Base-by-base conservation (phyloP, 2,329 filamentous ascomycete species). In the Nemania sp. region DNA sequence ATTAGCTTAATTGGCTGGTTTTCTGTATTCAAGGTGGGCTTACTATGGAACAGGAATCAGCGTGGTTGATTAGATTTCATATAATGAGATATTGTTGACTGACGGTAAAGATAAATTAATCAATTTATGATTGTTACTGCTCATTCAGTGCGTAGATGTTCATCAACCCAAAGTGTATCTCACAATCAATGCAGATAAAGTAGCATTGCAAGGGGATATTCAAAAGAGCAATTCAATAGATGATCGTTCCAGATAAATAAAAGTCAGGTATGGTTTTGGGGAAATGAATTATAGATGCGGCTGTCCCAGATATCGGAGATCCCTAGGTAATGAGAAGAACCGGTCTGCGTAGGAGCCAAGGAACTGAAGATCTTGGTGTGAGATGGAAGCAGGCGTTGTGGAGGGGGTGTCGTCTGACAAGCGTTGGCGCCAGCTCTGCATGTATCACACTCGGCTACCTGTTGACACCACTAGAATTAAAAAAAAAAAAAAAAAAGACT, bases 391-490 rank as follows among this genome's bases (percentile, higher is more conserved):
- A 42, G 52, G 39, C 49, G 39, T 51, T 34, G 34, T 48, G 50
- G 40, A 26, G 51, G 51, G 51, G 47, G 46, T 54, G 41, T 44
- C n/a, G n/a, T 57, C 45, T 52, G 64, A 59, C 28, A 60, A 56
- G 52, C 50, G 56, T 60, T 62, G 61, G 50, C 44, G 57, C 56
- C 28, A 40, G 50, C 49, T 59, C 52, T 57, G 54, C 53, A 60
- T 56, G 51, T 57, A 56, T 56, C 33, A 57, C 48, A 46, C 37
- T 55, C 24, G 24, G 24, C 53, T n/a, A 53, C 43, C 23, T 37
- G 49, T 60, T 41, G 46, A 34, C 45, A 17, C 43, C 15, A 28
- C 22, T 31, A 41, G 36, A n/a, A 24, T 31, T 6, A 49, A 28
- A 59, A 37, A 24, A 37, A 15, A 34, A 20, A n/a, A n/a, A n/a